These are phyloP conservation scores for Heracleum sosnowskyi DNA, from an alignment of 129 eudicot species.

Conservation along the genomic window DNA sequence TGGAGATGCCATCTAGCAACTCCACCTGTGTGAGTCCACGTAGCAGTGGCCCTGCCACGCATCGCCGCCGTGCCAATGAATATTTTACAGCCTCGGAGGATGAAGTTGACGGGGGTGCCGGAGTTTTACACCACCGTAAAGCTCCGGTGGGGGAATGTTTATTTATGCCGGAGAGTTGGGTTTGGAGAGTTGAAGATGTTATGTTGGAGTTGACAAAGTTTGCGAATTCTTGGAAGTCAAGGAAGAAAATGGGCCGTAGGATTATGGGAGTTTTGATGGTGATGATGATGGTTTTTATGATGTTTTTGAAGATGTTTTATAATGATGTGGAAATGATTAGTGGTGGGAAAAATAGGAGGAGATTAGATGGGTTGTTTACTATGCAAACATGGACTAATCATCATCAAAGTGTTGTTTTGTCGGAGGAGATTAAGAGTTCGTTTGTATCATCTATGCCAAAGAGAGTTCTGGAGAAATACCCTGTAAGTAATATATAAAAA, in stretches of 20 bases:
- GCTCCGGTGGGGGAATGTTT: neutral
- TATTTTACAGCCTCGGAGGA: neutral
- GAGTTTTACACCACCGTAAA: conserved; percentile 14
- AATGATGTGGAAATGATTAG: conserved; percentile 13
- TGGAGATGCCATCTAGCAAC: conserved; percentile 24
- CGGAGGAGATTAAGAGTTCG: conserved; percentile 23
- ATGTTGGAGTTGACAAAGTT: neutral
- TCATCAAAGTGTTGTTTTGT: conserved; percentile 28
- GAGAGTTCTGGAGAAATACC: conserved; percentile 44
- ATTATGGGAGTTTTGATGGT: conserved; percentile 33
- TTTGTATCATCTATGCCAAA: conserved; percentile 30
- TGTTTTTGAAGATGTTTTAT: conserved; percentile 40
- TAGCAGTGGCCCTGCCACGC: conserved; percentile 44
- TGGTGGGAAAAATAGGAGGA: conserved; percentile 11
- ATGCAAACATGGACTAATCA: conserved; percentile 32
- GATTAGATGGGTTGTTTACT: conserved; percentile 31
- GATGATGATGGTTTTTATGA: conserved; percentile 39
- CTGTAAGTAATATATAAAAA: conserved; percentile 31
- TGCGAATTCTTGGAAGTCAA: conserved; percentile 24
- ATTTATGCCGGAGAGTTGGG: conserved; percentile 25
- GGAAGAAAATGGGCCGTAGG: conserved; percentile 36
- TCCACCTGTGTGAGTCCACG: conserved; percentile 49
- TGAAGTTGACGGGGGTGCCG: conserved; percentile 14
- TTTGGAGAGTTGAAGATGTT: conserved; percentile 11
- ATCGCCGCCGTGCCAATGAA: conserved; percentile 62